These are phyloP conservation scores for Wickerhamiella parazyma DNA, from an alignment of 805 yeast species.

Conservation along the genomic window DNA sequence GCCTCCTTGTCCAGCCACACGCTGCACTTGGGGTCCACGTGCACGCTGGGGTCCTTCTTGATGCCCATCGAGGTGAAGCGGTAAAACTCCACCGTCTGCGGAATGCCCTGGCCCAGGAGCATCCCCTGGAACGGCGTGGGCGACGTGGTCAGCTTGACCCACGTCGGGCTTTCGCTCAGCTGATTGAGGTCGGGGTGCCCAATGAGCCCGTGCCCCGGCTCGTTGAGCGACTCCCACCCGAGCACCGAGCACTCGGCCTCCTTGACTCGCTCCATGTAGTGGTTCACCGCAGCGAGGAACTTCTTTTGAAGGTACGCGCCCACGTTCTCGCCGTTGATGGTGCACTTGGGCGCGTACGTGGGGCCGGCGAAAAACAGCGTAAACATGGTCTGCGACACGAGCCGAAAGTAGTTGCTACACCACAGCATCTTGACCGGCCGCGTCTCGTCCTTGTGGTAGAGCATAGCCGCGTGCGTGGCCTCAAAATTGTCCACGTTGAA, in stretches of 20 bases:
- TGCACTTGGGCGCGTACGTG: conserved; percentile 58
- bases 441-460: conserved; percentile 42
- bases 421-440: conserved; percentile 61
- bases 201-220: conserved; percentile 65
- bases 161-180: conserved; percentile 20
- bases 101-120: conserved; percentile 64
- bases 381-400: conserved; percentile 75
- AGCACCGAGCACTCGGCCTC: conserved; percentile 32
- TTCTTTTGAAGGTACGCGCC: conserved; percentile 62
- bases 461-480: conserved; percentile 62
- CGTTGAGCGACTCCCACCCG: conserved; percentile 75
- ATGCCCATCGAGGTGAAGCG: conserved; percentile 68
- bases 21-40: conserved; percentile 53
- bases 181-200: conserved; percentile 42
- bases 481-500: conserved; percentile 56
- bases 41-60: conserved; percentile 39
- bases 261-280: conserved; percentile 34
- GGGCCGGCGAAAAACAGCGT: conserved; percentile 73
- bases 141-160: conserved; percentile 61
- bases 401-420: conserved; percentile 70
- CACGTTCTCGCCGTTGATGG: conserved; percentile 57
- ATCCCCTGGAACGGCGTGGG: conserved; percentile 72
- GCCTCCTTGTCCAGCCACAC: conserved; percentile 46
- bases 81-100: conserved; percentile 55
- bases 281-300: conserved; percentile 40